phyloP scores from a whole-genome alignment of 1,139 yeast species.

The Ogataea hybrid region DNA sequence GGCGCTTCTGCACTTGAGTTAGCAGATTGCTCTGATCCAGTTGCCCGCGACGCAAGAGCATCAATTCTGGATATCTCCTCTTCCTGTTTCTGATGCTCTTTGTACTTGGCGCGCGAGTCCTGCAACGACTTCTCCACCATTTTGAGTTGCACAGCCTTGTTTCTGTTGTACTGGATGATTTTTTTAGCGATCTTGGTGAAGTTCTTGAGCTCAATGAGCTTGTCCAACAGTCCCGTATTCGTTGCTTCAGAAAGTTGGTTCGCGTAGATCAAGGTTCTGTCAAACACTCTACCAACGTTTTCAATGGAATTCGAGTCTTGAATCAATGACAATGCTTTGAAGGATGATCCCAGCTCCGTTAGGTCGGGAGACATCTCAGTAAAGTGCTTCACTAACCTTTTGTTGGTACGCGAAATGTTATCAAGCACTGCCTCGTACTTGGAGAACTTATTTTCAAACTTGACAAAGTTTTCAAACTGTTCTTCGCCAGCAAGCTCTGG shows the following conservation, averaged over 20 bases:
- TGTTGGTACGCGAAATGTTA: conserved; percentile 63
- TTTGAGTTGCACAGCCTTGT: conserved; percentile 66
- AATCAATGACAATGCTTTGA: conserved; percentile 72
- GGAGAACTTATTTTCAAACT: conserved; percentile 48
- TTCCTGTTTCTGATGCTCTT: conserved; percentile 42
- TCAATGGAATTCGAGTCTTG: conserved; percentile 57
- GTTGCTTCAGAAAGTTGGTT: conserved; percentile 67
- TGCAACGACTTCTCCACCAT: conserved; percentile 55
- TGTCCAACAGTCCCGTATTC: conserved; percentile 76
- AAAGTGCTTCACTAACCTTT: conserved; percentile 59
- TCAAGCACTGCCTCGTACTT: conserved; percentile 56
- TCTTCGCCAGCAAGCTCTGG: conserved; percentile 29
- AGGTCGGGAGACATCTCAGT: conserved; percentile 65
- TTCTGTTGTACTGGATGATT: conserved; percentile 65
- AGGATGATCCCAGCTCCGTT: conserved; percentile 66
- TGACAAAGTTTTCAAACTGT: conserved; percentile 36
- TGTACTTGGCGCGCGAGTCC: conserved; percentile 43
- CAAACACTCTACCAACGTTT: conserved; percentile 77
- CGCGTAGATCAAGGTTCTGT: conserved; percentile 64
- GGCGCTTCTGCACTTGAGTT: conserved; percentile 23
- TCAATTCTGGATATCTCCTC: conserved; percentile 41
- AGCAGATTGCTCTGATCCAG: conserved; percentile 14
- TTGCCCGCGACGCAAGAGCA: conserved; percentile 28
- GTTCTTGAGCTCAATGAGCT: conserved; percentile 79
- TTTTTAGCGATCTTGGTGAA: conserved; percentile 66